phyloP scores from a whole-genome alignment of 305 asterid species.

The Fraxinus greggii region DNA sequence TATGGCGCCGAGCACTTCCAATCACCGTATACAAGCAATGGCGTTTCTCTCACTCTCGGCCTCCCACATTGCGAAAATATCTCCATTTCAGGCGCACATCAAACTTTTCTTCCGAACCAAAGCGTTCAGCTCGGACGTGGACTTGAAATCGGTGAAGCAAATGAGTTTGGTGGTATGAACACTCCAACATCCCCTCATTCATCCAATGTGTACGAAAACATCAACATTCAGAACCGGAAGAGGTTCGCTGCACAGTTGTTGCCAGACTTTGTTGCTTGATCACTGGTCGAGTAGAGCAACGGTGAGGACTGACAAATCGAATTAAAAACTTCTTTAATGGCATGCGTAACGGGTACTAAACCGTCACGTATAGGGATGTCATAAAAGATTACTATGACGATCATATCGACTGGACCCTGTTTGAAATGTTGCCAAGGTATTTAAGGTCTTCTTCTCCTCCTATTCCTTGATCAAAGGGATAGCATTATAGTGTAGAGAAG shows the following conservation, averaged over 20 bases:
- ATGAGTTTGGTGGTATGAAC: slow-evolving; percentile 45
- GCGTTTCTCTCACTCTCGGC: slow-evolving; percentile 80
- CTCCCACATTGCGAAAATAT: slow-evolving; percentile 81
- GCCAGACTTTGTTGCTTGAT: slow-evolving; percentile 75
- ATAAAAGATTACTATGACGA: not conserved
- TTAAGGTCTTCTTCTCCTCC: slow-evolving; percentile 25
- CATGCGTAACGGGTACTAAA: not conserved
- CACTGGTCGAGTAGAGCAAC: not conserved
- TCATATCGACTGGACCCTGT: not conserved
- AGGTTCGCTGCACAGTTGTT: slow-evolving; percentile 72
- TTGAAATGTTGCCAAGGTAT: slow-evolving; percentile 23
- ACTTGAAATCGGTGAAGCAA: slow-evolving; percentile 50
- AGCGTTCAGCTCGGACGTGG: slow-evolving; percentile 46
- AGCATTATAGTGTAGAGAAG: slow-evolving; percentile 49
- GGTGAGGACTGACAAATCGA: not conserved
- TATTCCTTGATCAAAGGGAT: slow-evolving; percentile 34
- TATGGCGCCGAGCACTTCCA: slow-evolving; percentile 69
- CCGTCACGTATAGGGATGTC: not conserved
- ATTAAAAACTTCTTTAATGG: not conserved
- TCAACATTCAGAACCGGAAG: slow-evolving; percentile 69
- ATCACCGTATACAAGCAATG: slow-evolving; percentile 60
- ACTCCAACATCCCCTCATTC: slow-evolving; percentile 50
- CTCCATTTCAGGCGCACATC: slow-evolving; percentile 55
- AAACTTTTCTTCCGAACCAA: slow-evolving; percentile 55
- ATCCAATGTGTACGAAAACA: slow-evolving; percentile 54